Evolutionary conservation across 441 rosid species (phyloP).

Genomic region (Arabidopsis lyrata): DNA sequence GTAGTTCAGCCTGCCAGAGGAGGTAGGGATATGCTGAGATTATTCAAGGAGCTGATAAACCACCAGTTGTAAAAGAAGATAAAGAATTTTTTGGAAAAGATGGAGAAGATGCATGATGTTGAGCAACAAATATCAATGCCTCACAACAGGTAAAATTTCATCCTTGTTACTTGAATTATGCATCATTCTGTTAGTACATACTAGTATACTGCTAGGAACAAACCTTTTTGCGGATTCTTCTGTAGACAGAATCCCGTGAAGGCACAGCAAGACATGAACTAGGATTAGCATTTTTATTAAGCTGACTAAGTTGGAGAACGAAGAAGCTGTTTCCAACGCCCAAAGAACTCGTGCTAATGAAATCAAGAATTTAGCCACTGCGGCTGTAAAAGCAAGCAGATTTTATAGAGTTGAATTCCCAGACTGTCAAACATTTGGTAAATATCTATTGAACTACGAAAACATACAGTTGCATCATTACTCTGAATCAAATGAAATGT

Average conservation of each 20-base stretch:
- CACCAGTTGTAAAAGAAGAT: slow-evolving; percentile 72
- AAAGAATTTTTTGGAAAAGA: slow-evolving; percentile 77
- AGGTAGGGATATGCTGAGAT: too few relatives aligned
- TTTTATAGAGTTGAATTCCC: slow-evolving; percentile 76
- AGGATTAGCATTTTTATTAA: slow-evolving; percentile 80
- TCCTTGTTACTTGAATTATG: slow-evolving; percentile 15
- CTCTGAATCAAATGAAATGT: neutral
- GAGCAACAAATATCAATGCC: slow-evolving; percentile 75
- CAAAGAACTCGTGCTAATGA: slow-evolving; percentile 77
- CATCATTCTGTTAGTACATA: slow-evolving; percentile 5
- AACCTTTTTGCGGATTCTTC: neutral
- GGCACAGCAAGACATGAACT: slow-evolving; percentile 83
- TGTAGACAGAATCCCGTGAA: slow-evolving; percentile 52
- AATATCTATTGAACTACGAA: slow-evolving; percentile 2
- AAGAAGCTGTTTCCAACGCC: slow-evolving; percentile 70
- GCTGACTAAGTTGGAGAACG: slow-evolving; percentile 78
- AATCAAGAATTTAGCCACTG: slow-evolving; percentile 84
- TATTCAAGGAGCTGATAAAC: slow-evolving; percentile 77
- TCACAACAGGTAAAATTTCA: slow-evolving; percentile 68
- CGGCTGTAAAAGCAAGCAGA: slow-evolving; percentile 87
- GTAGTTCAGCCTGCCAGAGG: slow-evolving; percentile 78
- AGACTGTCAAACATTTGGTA: slow-evolving; percentile 91
- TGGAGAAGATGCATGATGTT: slow-evolving; percentile 71
- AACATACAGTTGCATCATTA: neutral
- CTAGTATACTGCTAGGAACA: slow-evolving; percentile 9